A percentile compares a stretch with the other conserved stretches of the same genome.
phyloP scores from a whole-genome alignment of 371 early-diverging fungal genomes.

The Paraphysoderma sedebokerense region DNA sequence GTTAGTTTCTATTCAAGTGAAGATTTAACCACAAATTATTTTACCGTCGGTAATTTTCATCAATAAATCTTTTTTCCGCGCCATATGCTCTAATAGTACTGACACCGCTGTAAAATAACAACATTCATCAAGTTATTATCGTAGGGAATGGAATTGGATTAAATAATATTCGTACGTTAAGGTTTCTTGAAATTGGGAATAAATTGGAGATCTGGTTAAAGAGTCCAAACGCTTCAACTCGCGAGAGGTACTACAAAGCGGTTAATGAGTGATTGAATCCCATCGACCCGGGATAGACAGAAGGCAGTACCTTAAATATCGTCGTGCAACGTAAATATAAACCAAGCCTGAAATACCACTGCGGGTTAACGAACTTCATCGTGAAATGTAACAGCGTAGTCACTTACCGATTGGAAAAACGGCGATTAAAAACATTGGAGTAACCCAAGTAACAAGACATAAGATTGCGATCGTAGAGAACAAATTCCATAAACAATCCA shows the following conservation, averaged over 20 bases:
- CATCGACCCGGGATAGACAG: too few relatives aligned
- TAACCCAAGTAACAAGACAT: too few relatives aligned
- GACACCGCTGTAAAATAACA: conserved; percentile 55
- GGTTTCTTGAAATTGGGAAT: conserved; percentile 29
- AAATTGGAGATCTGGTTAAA: conserved; percentile 26
- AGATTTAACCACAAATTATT: too few relatives aligned
- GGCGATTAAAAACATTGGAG: neutral
- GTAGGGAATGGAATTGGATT: too few relatives aligned
- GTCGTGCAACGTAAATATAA: neutral
- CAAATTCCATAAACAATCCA: too few relatives aligned
- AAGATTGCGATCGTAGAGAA: too few relatives aligned
- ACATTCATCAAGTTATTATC: too few relatives aligned
- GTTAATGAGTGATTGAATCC: too few relatives aligned
- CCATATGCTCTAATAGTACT: conserved; percentile 62
- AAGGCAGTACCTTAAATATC: neutral
- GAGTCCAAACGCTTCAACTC: conserved; percentile 32
- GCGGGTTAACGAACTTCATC: neutral
- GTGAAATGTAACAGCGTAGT: neutral
- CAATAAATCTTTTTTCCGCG: conserved; percentile 33
- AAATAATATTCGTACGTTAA: too few relatives aligned
- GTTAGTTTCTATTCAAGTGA: too few relatives aligned
- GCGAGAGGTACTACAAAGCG: conserved; percentile 24
- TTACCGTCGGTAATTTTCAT: conserved; percentile 12
- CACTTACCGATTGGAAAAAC: neutral
- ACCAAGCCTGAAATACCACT: too few relatives aligned